Evolutionary conservation across 2,329 filamentous ascomycete genomes (phyloP).

Genomic region (Calonectria honghensis): DNA sequence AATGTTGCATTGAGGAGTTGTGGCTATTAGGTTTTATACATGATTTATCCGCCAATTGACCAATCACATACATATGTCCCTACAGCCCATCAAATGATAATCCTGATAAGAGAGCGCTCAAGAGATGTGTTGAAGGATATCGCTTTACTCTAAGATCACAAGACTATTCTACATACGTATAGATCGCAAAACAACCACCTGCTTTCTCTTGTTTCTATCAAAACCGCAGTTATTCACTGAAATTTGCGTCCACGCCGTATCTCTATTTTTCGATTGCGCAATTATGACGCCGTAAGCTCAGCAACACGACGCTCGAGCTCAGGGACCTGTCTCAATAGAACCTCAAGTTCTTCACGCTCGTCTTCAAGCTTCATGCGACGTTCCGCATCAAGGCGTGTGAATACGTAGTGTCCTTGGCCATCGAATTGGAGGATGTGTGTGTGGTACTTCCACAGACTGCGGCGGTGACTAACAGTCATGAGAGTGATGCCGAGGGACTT

Average conservation of each 20-base stretch:
- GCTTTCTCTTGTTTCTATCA: conserved; percentile 1
- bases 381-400: conserved; percentile 92
- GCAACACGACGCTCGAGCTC: conserved; percentile 90
- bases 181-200: conserved; percentile 12
- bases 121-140: not conserved
- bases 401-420: conserved; percentile 92
- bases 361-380: conserved; percentile 90
- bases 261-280: conserved; percentile 22
- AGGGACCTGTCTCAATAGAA: conserved; percentile 88
- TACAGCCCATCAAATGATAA: not conserved
- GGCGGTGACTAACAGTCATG: conserved; percentile 95
- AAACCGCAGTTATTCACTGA: not conserved
- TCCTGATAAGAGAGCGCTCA: not conserved
- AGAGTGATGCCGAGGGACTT: conserved; percentile 94
- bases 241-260: not conserved
- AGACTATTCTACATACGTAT: conserved; percentile 33
- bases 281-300: conserved; percentile 77
- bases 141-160: conserved; percentile 4
- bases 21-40: not conserved
- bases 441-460: conserved; percentile 98
- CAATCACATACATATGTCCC: not conserved
- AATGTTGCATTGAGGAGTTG: too few relatives aligned
- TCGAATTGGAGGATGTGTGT: conserved; percentile 96
- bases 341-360: conserved; percentile 95
- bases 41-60: not conserved